Evolutionary conservation across 2,329 filamentous ascomycete species (phyloP).

Genomic region (Penicillium sp.): DNA sequence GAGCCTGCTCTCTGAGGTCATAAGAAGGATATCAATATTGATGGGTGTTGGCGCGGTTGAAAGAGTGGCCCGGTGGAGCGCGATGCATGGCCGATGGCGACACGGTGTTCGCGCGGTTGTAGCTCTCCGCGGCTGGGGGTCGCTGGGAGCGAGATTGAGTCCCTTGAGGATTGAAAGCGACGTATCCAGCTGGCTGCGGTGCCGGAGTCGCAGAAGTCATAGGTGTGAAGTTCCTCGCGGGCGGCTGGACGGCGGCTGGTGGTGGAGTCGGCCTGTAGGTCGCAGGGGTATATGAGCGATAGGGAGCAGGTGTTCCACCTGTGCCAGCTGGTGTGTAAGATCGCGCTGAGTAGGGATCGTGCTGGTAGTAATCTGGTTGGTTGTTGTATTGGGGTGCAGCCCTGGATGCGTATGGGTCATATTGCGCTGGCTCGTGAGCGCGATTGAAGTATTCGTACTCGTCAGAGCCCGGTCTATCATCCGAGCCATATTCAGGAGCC

Average conservation of each 20-base stretch:
- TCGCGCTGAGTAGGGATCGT: conserved; percentile 4
- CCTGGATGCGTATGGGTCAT: conserved; percentile 15
- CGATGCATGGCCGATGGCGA: conserved; percentile 27
- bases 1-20: conserved; percentile 27
- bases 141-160: conserved; percentile 8
- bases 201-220: conserved; percentile 9
- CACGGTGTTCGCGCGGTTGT: conserved; percentile 19
- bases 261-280: conserved; percentile 14
- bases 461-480: neutral
- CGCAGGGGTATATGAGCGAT: conserved; percentile 18
- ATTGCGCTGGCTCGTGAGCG: conserved; percentile 2
- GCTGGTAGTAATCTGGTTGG: conserved; percentile 2
- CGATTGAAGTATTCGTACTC: conserved; percentile 5
- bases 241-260: conserved; percentile 4
- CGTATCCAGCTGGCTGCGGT: conserved; percentile 20
- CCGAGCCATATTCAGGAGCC: conserved; percentile 21
- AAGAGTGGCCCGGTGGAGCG: conserved; percentile 21
- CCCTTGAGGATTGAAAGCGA: conserved; percentile 25
- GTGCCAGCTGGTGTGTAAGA: conserved; percentile 16
- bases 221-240: conserved; percentile 18
- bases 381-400: neutral
- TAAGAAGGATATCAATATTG: conserved; percentile 26
- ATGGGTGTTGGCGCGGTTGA: conserved; percentile 26
- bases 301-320: conserved; percentile 3
- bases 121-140: conserved; percentile 17